Evolutionary conservation across 2,329 filamentous ascomycete species (phyloP).

Genomic region (Colletotrichum aenigma): DNA sequence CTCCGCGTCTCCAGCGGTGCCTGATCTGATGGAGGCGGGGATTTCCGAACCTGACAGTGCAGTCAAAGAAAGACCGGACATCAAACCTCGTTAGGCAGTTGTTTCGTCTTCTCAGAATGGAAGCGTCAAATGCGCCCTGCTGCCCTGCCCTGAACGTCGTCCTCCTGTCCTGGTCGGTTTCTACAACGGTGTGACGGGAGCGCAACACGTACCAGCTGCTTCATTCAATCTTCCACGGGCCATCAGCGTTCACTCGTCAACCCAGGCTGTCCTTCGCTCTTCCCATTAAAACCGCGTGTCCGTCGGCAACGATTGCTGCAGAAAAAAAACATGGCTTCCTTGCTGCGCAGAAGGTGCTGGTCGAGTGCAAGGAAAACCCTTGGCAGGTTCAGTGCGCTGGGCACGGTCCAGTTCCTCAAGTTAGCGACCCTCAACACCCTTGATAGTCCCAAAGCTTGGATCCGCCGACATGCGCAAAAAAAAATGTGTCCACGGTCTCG

Average conservation of each 20-base stretch:
- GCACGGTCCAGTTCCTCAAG: not conserved
- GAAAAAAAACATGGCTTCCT: not conserved
- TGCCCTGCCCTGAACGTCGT: not conserved
- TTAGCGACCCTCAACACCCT: not conserved
- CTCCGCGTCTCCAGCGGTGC: not conserved
- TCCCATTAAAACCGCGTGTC: not conserved
- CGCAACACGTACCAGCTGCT: not conserved
- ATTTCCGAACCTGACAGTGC: not conserved
- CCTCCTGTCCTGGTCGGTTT: not conserved
- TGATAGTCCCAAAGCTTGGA: not conserved
- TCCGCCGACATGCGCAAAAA: not conserved
- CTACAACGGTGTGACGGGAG: not conserved
- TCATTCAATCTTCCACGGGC: not conserved
- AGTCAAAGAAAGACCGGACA: not conserved
- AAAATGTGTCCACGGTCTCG: not conserved
- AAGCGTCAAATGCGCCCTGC: not conserved
- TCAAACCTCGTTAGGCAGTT: slow-evolving; percentile 5
- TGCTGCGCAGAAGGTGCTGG: not conserved
- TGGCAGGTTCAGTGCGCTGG: not conserved
- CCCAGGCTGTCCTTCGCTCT: not conserved
- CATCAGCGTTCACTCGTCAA: not conserved
- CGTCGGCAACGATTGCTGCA: not conserved
- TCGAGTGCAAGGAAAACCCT: not conserved
- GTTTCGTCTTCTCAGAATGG: not conserved
- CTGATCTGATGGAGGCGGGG: not conserved